phyloP scores from a whole-genome alignment of 306 rosid genomes.

The Acacia acuminata region DNA sequence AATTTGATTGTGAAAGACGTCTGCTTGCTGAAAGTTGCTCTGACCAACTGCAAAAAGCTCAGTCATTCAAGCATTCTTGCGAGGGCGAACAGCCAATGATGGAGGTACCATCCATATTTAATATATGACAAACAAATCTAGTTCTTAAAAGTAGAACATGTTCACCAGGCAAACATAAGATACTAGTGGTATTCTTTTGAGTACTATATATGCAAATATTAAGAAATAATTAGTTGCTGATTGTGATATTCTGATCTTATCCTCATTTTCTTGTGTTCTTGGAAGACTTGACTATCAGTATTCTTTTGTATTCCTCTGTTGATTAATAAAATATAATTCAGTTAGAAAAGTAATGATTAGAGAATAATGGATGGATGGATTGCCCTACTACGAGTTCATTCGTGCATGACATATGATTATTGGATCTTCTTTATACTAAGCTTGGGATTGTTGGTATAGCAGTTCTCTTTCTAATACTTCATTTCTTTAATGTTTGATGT shows the following conservation, averaged over 20 bases:
- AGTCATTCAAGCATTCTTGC: slow-evolving; percentile 33
- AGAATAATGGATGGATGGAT: neutral
- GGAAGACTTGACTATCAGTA: neutral
- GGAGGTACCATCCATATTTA: slow-evolving; percentile 40
- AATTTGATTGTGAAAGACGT: slow-evolving; percentile 24
- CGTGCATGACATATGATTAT: neutral
- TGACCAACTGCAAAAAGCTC: slow-evolving; percentile 34
- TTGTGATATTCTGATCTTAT: neutral
- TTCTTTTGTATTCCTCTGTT: neutral
- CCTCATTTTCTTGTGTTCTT: slow-evolving; percentile 3
- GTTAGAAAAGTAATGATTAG: neutral
- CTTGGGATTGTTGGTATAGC: neutral
- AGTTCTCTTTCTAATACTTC: neutral
- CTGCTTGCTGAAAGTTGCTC: slow-evolving; percentile 28
- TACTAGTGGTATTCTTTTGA: neutral
- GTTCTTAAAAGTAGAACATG: slow-evolving; percentile 1
- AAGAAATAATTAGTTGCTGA: neutral
- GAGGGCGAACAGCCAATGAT: slow-evolving; percentile 27
- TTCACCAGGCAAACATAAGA: neutral
- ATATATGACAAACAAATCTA: neutral
- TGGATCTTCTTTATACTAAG: neutral
- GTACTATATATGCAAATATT: neutral
- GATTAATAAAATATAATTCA: neutral
- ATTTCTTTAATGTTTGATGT: slow-evolving; percentile 1
- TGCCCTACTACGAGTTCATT: neutral